These are phyloP conservation scores for Nemania sp. DNA, from an alignment of 2,329 filamentous ascomycete genomes.

Conservation along the genomic window DNA sequence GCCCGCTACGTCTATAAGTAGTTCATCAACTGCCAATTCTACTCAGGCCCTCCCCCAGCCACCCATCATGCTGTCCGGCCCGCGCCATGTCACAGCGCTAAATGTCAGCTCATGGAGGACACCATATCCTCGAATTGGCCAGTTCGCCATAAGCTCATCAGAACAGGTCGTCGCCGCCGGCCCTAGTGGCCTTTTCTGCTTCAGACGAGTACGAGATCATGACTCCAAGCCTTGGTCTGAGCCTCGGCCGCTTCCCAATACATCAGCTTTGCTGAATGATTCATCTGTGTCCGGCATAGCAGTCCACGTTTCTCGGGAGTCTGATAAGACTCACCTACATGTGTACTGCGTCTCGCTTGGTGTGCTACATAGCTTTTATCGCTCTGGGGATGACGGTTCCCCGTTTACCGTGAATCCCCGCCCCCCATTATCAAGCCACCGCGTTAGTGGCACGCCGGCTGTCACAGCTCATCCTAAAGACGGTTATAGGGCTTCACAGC, in stretches of 20 bases:
- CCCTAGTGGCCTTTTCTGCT: constrained; percentile 38
- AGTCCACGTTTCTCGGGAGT: constrained; percentile 7
- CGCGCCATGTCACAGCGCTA: constrained; percentile 24
- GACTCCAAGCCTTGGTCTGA: constrained; percentile 37
- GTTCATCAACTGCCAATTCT: no score
- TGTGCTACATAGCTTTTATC: constrained; percentile 35
- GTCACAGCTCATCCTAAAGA: constrained; percentile 9
- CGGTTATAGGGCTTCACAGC: background rate
- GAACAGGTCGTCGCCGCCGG: constrained; percentile 36
- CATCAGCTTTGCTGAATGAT: background rate
- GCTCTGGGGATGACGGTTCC: constrained; percentile 20
- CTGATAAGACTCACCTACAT: constrained; percentile 7
- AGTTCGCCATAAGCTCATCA: constrained; percentile 33
- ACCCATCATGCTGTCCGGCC: background rate
- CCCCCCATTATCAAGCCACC: constrained; percentile 28
- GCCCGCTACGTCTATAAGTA: background rate
- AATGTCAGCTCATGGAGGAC: constrained; percentile 36
- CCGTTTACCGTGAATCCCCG: constrained; percentile 23
- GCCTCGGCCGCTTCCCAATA: constrained; percentile 27
- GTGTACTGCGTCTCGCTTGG: constrained; percentile 40
- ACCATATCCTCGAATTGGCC: constrained; percentile 36
- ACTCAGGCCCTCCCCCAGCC: no score
- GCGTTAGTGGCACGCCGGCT: constrained; percentile 36
- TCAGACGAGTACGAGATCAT: constrained; percentile 36
- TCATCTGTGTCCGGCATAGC: constrained; percentile 39